Base-by-base conservation (phyloP, 2,329 filamentous ascomycete species). In the Fusarium setosum region DNA sequence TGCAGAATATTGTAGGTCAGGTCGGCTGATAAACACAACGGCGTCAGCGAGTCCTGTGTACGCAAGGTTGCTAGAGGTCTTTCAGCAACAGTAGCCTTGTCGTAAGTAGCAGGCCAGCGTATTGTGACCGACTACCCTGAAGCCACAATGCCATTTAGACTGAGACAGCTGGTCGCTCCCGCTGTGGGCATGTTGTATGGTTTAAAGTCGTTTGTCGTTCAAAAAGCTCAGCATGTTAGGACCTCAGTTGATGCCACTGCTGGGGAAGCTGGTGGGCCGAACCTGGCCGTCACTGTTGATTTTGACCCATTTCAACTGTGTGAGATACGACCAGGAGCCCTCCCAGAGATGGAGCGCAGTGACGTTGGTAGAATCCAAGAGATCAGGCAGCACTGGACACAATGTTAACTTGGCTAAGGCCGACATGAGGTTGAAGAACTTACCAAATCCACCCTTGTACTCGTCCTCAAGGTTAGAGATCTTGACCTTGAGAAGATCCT, bases 381-480 rank as follows among this genome's bases (percentile, higher is more conserved):
- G 81, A 74, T 97, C 92, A 0, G 95, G 94, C 37, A 96, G 77
- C 61, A 88, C 88, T 90, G 54, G 2, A 17, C 1, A 20, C 11
- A n/a, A 5, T 3, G 31, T 76, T 24, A 74, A 62, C n/a, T 51
- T 18, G 17, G 5, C 38, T n/a, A 11, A 54, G 44, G 21, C n/a
- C 24, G 10, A 18, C 21, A 11, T 35, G 3, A 29, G 20, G n/a
- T 4, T 17, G n/a, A n/a, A 18, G 1, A 15, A 81, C 87, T 70
- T 68, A 93, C 92, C 91, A 73, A 97, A 96, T 0, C 96, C 96
- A 52, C 89, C 88, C 65, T 90, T 86, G 68, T 92, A 92, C 81
- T 99, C 96, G 69, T 91, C 91, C 73, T 90, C 84, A 65, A 97
- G 91, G 2, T 81, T 81, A 13, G 86, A 84, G 54, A 92, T 89